Percentiles rank a stretch among this genome's conserved stretches.
Conservation (phyloP, 306 rosid genomes). For the Abrus pulchellus region DNA sequence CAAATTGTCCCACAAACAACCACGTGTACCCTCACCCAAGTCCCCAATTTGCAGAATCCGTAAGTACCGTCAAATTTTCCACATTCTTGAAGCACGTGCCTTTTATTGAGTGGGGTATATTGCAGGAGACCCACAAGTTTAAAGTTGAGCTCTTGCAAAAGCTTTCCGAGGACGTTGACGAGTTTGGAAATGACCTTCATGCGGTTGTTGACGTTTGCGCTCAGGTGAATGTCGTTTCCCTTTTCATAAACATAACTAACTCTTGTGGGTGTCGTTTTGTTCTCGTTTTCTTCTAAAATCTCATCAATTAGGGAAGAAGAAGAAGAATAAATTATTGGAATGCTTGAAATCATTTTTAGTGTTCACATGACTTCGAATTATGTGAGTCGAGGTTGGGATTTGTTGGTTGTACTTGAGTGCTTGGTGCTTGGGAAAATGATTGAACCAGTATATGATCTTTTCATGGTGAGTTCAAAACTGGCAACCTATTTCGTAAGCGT, state of each 20-base stretch:
- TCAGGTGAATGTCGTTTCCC: slow-evolving; percentile 57
- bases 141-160: slow-evolving; percentile 58
- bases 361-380: background rate
- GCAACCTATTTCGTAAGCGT: too few species aligned
- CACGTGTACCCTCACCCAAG: slow-evolving; percentile 69
- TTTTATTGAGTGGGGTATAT: background rate
- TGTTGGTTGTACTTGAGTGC: slow-evolving; percentile 25
- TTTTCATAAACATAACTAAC: background rate
- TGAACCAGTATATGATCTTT: slow-evolving; percentile 20
- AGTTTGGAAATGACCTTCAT: slow-evolving; percentile 66
- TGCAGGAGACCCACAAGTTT: slow-evolving; percentile 76
- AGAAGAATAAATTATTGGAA: background rate
- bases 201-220: slow-evolving; percentile 66
- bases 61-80: background rate
- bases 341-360: slow-evolving; percentile 11
- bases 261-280: slow-evolving; percentile 3
- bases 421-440: slow-evolving; percentile 47
- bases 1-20: slow-evolving; percentile 45
- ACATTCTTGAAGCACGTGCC: background rate
- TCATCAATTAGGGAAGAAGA: background rate
- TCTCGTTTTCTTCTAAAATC: background rate
- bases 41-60: slow-evolving; percentile 62
- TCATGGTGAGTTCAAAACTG: too few species aligned
- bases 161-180: slow-evolving; percentile 61
- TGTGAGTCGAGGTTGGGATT: slow-evolving; percentile 13